Percentiles rank a stretch among this genome's conserved stretches.
Conservation (phyloP, 2,329 filamentous ascomycete genomes). For the Pestalotiopsis sp. region DNA sequence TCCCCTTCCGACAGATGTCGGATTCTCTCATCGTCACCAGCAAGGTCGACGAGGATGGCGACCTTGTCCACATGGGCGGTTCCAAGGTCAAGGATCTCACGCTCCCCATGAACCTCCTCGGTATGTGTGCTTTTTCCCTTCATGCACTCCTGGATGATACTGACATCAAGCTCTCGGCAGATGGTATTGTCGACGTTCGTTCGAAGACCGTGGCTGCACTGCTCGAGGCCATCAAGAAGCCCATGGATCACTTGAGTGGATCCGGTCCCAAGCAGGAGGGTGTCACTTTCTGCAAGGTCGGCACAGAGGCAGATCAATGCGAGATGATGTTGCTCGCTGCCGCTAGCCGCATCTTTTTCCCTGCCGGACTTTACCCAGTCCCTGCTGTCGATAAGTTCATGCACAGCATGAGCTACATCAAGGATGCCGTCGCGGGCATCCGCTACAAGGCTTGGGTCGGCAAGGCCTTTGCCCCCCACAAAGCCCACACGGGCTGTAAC, state of each 20-base stretch:
- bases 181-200: conserved; percentile 18
- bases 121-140: conserved; percentile 18
- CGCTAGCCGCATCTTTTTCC: conserved; percentile 17
- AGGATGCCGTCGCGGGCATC: conserved; percentile 18
- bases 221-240: conserved; percentile 16
- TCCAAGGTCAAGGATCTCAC: conserved; percentile 22
- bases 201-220: conserved; percentile 19
- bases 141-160: background rate
- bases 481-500: conserved; percentile 23
- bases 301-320: conserved; percentile 21
- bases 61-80: conserved; percentile 23
- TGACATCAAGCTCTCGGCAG: conserved; percentile 11
- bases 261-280: background rate
- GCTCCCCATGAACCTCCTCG: conserved; percentile 22
- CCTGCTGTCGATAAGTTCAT: conserved; percentile 20
- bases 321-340: conserved; percentile 30
- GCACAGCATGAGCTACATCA: conserved; percentile 22
- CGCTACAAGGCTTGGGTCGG: conserved; percentile 22
- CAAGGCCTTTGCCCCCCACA: conserved; percentile 23
- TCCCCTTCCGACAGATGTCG: conserved; percentile 25
- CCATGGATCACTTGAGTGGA: conserved; percentile 13
- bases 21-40: conserved; percentile 23
- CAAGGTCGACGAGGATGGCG: conserved; percentile 20
- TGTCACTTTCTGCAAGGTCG: conserved; percentile 10
- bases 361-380: conserved; percentile 22